Evolutionary conservation across 805 yeast species (phyloP), one percentile per base, ranked within the genome.

Genomic region (Cyberlindnera nakhonratchasimensis): DNA sequence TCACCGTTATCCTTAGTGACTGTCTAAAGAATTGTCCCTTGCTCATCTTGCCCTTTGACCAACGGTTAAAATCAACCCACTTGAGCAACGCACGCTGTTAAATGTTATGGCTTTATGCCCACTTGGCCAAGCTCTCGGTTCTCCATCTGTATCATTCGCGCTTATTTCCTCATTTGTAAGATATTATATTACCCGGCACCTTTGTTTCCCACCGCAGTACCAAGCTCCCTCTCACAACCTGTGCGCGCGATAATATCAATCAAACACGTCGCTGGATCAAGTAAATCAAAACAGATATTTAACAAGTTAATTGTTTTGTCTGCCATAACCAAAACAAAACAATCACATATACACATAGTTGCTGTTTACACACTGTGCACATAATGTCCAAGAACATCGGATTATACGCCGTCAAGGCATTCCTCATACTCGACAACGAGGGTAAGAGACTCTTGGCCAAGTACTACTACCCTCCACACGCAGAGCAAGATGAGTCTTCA

Each of bases 381-480:
- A 17, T 9, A 20, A 70, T 66, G 72, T 69, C 76, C 53, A 58
- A 68, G 34, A 73, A 74, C 50, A 64, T 76, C 30, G 82, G 95
- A 8, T 72, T 93, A 45, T 90, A 91, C 69, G 73, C 96, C 7
- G 80, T 91, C 39, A 75, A 84, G 29, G 93, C 96, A 4, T 71
- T 85, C 33, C 65, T 91, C 52, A 76, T 93, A 51, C 75, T 93
- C 52, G 97, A 90, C 63, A 77, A 71, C 54, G 83, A 82, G 42
- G 96, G 96, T 13, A 74, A 79, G 42, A 71, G 98, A 54, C 66
- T 93, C 30, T 85, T 77, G 57, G 82, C 96, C 49, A 90, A 90
- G 59, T 93, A 91, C 71, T 91, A 83, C 69, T 70, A 72, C 39
- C 77, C 83, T 10, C 85, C 88, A 29, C 48, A 46, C 43, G 18